phyloP scores from a whole-genome alignment of 306 rosid species.

The Hippophae tibetana region DNA sequence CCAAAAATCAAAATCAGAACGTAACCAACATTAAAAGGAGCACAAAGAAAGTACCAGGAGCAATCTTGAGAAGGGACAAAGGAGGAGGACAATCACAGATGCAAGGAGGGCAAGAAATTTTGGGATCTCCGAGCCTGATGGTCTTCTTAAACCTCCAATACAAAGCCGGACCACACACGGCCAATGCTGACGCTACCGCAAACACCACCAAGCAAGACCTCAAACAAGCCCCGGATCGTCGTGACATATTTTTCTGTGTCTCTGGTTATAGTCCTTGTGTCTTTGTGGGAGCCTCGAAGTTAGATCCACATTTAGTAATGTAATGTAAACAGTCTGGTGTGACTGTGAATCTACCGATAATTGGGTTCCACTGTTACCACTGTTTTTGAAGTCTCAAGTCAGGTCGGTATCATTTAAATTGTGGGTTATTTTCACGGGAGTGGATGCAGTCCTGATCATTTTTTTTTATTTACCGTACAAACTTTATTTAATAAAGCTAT shows the following conservation, averaged over 20 bases:
- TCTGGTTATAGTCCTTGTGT: no score
- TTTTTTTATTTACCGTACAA: no score
- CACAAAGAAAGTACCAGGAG: constrained; percentile 47
- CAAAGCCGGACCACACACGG: constrained; percentile 78
- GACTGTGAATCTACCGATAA: no score
- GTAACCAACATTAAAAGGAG: not conserved
- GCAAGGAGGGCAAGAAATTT: constrained; percentile 73
- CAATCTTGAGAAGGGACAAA: constrained; percentile 68
- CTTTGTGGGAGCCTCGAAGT: no score
- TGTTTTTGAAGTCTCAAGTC: no score
- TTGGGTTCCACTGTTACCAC: no score
- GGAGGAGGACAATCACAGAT: constrained; percentile 87
- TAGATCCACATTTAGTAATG: no score
- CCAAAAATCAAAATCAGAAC: constrained; percentile 1
- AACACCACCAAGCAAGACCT: constrained; percentile 76
- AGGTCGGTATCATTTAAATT: no score
- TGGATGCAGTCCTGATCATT: no score
- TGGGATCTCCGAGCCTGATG: constrained; percentile 29
- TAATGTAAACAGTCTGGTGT: no score
- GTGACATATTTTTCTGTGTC: constrained; percentile 41
- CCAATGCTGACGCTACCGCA: constrained; percentile 73
- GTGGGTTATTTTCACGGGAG: no score
- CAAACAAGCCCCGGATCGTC: constrained; percentile 77
- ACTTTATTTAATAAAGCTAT: no score
- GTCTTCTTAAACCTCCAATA: constrained; percentile 81